These are phyloP conservation scores for Candida chilensis DNA, from an alignment of 805 yeast species.

Conservation along the genomic window DNA sequence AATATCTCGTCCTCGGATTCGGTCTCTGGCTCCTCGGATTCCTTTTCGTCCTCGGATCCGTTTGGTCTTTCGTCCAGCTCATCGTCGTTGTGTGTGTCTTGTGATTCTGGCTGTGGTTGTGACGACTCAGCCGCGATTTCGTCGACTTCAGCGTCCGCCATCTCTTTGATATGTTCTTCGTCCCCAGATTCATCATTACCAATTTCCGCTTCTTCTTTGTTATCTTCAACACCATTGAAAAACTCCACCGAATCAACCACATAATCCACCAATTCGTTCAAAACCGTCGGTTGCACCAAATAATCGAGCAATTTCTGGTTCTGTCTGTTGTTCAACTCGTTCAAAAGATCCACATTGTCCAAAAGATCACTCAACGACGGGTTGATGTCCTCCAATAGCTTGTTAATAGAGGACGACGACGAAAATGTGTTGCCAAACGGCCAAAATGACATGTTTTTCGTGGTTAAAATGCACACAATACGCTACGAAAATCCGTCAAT, in stretches of 20 bases:
- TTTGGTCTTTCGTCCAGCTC: slow-evolving; percentile 3
- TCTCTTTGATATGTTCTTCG: slow-evolving; percentile 4
- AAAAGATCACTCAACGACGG: slow-evolving; percentile 11
- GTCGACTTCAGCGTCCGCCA: slow-evolving; percentile 6
- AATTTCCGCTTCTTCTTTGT: not conserved
- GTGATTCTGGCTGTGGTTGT: too few species aligned
- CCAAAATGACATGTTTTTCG: slow-evolving; percentile 2
- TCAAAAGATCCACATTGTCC: slow-evolving; percentile 10
- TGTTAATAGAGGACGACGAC: slow-evolving; percentile 2
- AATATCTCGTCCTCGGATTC: slow-evolving; percentile 1
- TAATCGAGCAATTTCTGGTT: slow-evolving; percentile 21
- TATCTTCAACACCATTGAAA: slow-evolving; percentile 12
- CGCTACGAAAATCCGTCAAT: too few species aligned
- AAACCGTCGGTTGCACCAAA: slow-evolving; percentile 30
- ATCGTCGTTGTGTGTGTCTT: slow-evolving; percentile 11
- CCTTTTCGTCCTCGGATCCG: not conserved
- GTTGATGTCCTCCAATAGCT: slow-evolving; percentile 11
- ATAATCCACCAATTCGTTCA: slow-evolving; percentile 27
- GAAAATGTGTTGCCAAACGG: slow-evolving; percentile 1
- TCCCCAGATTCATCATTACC: slow-evolving; percentile 2
- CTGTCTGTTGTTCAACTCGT: slow-evolving; percentile 8
- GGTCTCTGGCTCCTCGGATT: not conserved
- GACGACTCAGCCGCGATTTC: slow-evolving; percentile 6
- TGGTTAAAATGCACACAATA: too few species aligned
- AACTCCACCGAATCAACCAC: slow-evolving; percentile 26